Evolutionary conservation across 2,329 filamentous ascomycete genomes (phyloP).

Genomic region (Xenosphaeropsis pyriputrescens): DNA sequence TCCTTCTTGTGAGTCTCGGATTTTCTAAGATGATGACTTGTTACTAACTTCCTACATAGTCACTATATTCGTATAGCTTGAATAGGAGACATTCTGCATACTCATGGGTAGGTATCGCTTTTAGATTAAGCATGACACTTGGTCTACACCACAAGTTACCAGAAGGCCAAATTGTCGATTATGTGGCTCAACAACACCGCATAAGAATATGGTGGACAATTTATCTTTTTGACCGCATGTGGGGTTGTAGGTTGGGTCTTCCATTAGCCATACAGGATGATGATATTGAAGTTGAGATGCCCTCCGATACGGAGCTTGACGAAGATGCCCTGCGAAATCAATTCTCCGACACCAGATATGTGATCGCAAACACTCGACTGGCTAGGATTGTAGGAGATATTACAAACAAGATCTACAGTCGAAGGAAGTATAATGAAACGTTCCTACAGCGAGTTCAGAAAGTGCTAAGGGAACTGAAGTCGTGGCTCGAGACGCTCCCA

Average conservation of each 20-base stretch:
- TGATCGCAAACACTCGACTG: slow-evolving; percentile 21
- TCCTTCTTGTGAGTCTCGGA: slow-evolving; percentile 18
- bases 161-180: slow-evolving; percentile 20
- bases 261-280: slow-evolving; percentile 31
- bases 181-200: slow-evolving; percentile 21
- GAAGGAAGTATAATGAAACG: neutral
- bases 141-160: slow-evolving; percentile 26
- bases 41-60: slow-evolving; percentile 5
- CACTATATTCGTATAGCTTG: slow-evolving; percentile 20
- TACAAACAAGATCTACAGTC: slow-evolving; percentile 3
- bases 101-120: slow-evolving; percentile 17
- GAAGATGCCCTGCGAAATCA: slow-evolving; percentile 11
- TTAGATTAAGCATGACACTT: slow-evolving; percentile 25
- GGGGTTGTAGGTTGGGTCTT: slow-evolving; percentile 31
- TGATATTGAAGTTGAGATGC: slow-evolving; percentile 26
- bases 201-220: slow-evolving; percentile 27
- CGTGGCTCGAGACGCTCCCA: slow-evolving; percentile 22
- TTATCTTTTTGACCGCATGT: slow-evolving; percentile 29
- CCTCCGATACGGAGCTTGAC: slow-evolving; percentile 17
- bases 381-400: slow-evolving; percentile 21
- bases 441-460: slow-evolving; percentile 24
- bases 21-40: no score
- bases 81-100: slow-evolving; percentile 19
- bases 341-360: slow-evolving; percentile 20
- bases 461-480: slow-evolving; percentile 21